phyloP scores from a whole-genome alignment of 164 flowering plant species.

The Vitis riparia region DNA sequence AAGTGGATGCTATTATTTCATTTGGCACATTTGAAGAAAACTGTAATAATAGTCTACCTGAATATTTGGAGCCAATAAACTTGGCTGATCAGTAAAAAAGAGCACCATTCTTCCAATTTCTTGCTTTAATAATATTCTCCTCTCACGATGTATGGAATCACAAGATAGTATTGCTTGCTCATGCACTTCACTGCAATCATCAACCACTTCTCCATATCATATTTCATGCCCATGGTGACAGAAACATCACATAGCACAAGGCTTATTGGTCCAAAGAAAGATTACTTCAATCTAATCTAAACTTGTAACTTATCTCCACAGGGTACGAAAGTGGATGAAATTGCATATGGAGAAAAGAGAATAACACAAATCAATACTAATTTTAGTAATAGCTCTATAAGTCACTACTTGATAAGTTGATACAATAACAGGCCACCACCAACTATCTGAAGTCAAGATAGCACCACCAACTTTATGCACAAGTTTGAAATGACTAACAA shows the following conservation, averaged over 20 bases:
- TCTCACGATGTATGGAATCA: conserved; percentile 87
- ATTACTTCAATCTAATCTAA: neutral
- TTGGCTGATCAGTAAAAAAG: conserved; percentile 94
- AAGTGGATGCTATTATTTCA: neutral
- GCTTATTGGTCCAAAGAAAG: neutral
- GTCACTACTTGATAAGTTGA: neutral
- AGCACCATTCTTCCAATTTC: conserved; percentile 98
- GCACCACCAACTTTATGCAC: neutral
- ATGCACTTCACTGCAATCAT: conserved; percentile 81
- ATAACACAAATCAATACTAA: neutral
- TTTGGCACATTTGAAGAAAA: neutral
- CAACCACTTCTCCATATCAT: conserved; percentile 6
- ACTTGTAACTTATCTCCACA: neutral
- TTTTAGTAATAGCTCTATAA: neutral
- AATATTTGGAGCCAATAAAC: conserved; percentile 95
- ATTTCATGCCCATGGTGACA: neutral
- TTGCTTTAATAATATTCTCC: conserved; percentile 88
- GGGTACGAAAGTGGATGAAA: neutral
- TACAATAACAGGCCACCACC: too few relatives aligned
- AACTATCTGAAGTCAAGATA: neutral
- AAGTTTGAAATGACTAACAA: neutral
- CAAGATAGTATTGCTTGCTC: conserved; percentile 87
- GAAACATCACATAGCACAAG: neutral
- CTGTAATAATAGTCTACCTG: conserved; percentile 49
- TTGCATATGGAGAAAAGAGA: neutral